A percentile compares a stretch with the other conserved stretches of the same genome.
These are phyloP conservation scores for Scleroderma citrinum DNA, from an alignment of 768 basidiomycete species.

Conservation along the genomic window DNA sequence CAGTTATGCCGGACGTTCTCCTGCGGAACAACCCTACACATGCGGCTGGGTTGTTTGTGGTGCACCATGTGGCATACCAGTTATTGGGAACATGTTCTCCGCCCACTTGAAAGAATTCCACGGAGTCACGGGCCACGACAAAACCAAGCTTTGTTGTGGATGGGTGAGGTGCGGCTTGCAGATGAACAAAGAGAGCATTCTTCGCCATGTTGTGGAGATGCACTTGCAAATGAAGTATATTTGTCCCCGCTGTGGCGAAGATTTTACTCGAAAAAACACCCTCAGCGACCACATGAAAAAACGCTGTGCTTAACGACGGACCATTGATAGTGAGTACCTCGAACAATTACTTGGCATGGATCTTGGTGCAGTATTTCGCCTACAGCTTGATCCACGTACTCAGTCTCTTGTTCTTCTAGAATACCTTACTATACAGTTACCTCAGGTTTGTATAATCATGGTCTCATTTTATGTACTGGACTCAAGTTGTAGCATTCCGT, in stretches of 20 bases:
- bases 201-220: slow-evolving; percentile 21
- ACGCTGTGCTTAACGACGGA: background rate
- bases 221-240: slow-evolving; percentile 13
- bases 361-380: too few species aligned
- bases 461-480: too few species aligned
- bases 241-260: slow-evolving; percentile 16
- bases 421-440: too few species aligned
- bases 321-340: background rate
- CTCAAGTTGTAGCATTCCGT: too few species aligned
- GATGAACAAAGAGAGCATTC: slow-evolving; percentile 25
- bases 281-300: slow-evolving; percentile 7
- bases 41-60: slow-evolving; percentile 13
- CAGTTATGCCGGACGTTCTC: background rate
- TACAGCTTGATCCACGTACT: too few species aligned
- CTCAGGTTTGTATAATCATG: too few species aligned
- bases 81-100: slow-evolving; percentile 10
- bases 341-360: too few species aligned
- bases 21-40: slow-evolving; percentile 5
- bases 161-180: slow-evolving; percentile 15
- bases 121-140: slow-evolving; percentile 15
- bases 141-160: slow-evolving; percentile 3
- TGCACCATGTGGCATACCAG: background rate
- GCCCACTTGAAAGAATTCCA: slow-evolving; percentile 18
- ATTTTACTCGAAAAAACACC: slow-evolving; percentile 24
- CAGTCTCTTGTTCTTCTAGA: too few species aligned